Evolutionary conservation across 805 yeast genomes (phyloP).

Genomic region (Metschnikowia gelsemii): DNA sequence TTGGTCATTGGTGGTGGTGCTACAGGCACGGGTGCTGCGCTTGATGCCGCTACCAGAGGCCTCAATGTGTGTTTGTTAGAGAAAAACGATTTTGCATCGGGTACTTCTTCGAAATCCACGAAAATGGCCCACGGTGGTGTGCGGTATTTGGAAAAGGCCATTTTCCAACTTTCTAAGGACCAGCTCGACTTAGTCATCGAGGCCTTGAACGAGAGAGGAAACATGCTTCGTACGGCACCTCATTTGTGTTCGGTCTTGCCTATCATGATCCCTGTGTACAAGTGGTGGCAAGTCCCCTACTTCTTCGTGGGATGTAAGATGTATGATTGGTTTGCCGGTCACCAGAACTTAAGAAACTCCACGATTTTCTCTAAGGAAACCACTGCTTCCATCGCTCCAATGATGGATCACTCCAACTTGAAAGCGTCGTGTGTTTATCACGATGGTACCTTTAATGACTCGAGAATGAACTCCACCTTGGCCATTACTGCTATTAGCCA

Average conservation of each 20-base stretch:
- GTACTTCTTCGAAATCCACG: conserved; percentile 91
- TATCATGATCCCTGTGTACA: conserved; percentile 93
- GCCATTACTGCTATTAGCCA: conserved; percentile 82
- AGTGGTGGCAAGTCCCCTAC: conserved; percentile 94
- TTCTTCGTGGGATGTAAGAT: conserved; percentile 87
- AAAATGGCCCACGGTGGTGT: conserved; percentile 99
- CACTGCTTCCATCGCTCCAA: conserved; percentile 77
- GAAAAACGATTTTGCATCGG: conserved; percentile 85
- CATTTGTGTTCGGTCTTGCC: conserved; percentile 85
- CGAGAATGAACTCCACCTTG: conserved; percentile 83
- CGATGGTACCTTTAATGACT: conserved; percentile 91
- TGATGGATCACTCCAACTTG: conserved; percentile 72
- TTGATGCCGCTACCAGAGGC: conserved; percentile 90
- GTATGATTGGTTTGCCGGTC: conserved; percentile 92
- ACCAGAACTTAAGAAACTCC: conserved; percentile 76
- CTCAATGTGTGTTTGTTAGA: conserved; percentile 85
- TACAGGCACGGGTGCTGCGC: conserved; percentile 88
- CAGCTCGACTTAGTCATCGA: conserved; percentile 87
- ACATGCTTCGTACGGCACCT: conserved; percentile 87
- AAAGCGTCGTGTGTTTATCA: conserved; percentile 93
- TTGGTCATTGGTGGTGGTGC: conserved; percentile 95
- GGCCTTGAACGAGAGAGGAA: conserved; percentile 83
- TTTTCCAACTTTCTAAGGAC: conserved; percentile 85
- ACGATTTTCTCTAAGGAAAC: conserved; percentile 66
- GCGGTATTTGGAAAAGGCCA: conserved; percentile 90